Base-by-base conservation (phyloP, 192 early-diverging fungal species). In the Borealophlyctis nickersoniae region DNA sequence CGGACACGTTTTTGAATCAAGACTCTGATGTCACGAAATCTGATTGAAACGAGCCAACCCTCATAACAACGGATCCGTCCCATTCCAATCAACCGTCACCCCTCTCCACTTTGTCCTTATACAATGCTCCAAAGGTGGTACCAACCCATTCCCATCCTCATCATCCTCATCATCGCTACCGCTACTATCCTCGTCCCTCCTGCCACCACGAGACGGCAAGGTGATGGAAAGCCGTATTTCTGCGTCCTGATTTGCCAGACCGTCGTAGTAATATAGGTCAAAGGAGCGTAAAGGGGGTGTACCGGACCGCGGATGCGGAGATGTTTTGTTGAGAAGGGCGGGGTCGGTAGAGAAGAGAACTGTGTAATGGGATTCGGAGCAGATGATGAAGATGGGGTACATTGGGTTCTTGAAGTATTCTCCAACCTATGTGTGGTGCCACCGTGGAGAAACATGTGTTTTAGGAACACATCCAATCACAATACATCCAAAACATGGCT, bases 191-290 rank as follows among this genome's bases (percentile, higher is more conserved):
- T n/a, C n/a, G n/a, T n/a, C n/a, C n/a, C n/a, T n/a, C n/a, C n/a
- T n/a, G 16, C 27, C n/a, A 14, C 55, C 59, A 2, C 2, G 2
- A 45, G 7, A 13, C 19, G 39, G 39, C 39, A 45, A 45, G 11
- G 63, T 56, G 13, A 75, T 28, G 5, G 60, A 59, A 28, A 82
- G n/a, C 22, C 56, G 27, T 32, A 83, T 80, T 60, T 83, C 81
- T 9, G 59, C 50, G 11, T 73, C 68, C 66, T 83, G 81, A 32
- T 74, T 74, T 1, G 80, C 77, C 48, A 83, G 52, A 2, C 80
- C 79, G 63, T 83, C 81, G 56, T 83, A 83, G 52, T 83, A 83
- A 22, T 63, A 60, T 24, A 83, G 36, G 34, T 81, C 77, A 31
- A 83, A 77, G 26, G 19, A 32, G 11, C 58, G 32, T 4, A 36